Evolutionary conservation across 2,329 filamentous ascomycete species (phyloP).

Genomic region (Pyrenochaeta sp.): DNA sequence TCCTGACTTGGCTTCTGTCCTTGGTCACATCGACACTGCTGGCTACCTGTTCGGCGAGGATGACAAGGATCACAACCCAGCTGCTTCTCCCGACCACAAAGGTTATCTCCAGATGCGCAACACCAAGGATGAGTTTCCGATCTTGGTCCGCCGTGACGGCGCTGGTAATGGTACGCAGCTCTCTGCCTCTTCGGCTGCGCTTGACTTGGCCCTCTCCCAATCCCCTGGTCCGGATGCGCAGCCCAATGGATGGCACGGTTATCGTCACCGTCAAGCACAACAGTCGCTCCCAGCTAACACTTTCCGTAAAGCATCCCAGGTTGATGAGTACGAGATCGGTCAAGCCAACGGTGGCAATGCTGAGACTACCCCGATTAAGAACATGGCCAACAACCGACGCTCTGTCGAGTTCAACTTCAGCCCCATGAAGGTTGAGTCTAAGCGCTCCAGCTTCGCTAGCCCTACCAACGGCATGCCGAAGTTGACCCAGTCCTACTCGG

Average conservation of each 20-base stretch:
- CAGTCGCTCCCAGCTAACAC: slow-evolving; percentile 66
- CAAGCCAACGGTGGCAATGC: slow-evolving; percentile 45
- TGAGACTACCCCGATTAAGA: slow-evolving; percentile 53
- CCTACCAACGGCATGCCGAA: slow-evolving; percentile 70
- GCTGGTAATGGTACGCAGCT: slow-evolving; percentile 68
- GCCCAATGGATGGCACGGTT: slow-evolving; percentile 65
- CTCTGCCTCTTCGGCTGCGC: slow-evolving; percentile 79
- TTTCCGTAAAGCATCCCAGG: slow-evolving; percentile 51
- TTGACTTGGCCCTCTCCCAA: slow-evolving; percentile 78
- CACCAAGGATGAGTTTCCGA: slow-evolving; percentile 86
- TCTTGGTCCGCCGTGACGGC: slow-evolving; percentile 72
- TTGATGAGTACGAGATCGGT: slow-evolving; percentile 45
- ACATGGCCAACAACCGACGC: slow-evolving; percentile 51
- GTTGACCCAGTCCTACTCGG: slow-evolving; percentile 87
- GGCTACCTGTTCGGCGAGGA: slow-evolving; percentile 82
- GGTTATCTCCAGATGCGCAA: slow-evolving; percentile 75
- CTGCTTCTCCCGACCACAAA: slow-evolving; percentile 70
- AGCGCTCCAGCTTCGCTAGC: slow-evolving; percentile 60
- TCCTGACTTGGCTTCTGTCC: slow-evolving; percentile 56
- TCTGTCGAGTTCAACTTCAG: slow-evolving; percentile 57
- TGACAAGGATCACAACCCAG: slow-evolving; percentile 62
- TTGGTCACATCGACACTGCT: slow-evolving; percentile 85
- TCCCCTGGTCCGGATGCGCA: slow-evolving; percentile 67
- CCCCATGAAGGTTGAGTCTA: slow-evolving; percentile 46
- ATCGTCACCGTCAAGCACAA: slow-evolving; percentile 71